Conservation (phyloP, 345 rosid species). For the Citropsis articulata region DNA sequence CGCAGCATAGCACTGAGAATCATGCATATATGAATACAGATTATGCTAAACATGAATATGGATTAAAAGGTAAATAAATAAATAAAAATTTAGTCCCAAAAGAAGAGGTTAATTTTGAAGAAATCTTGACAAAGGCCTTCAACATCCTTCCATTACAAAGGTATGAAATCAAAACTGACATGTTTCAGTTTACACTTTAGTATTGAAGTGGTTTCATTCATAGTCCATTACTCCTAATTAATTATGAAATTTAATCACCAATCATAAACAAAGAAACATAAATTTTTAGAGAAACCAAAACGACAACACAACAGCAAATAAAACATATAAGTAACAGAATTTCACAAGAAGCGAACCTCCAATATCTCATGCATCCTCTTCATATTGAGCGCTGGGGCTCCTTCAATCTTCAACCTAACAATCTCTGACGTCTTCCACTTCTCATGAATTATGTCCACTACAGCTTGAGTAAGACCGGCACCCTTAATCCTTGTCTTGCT, state of each 20-base stretch:
- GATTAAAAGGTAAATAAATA: background rate
- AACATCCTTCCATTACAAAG: background rate
- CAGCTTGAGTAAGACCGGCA: slow-evolving; percentile 68
- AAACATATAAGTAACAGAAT: background rate
- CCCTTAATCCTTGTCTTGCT: slow-evolving; percentile 57
- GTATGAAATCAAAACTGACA: background rate
- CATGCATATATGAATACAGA: background rate
- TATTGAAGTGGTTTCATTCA: background rate
- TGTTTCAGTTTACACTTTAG: background rate
- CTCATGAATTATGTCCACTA: slow-evolving; percentile 70
- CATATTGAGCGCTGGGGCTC: slow-evolving; percentile 87
- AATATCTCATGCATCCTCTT: slow-evolving; percentile 82
- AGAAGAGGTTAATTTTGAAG: background rate
- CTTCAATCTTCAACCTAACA: slow-evolving; percentile 82
- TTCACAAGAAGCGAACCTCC: slow-evolving; percentile 58
- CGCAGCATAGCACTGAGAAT: background rate
- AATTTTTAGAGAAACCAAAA: background rate
- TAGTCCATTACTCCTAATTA: background rate
- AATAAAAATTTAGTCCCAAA: background rate
- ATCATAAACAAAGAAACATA: background rate
- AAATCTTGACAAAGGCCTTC: background rate
- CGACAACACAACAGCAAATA: background rate
- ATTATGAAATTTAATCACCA: slow-evolving; percentile 1
- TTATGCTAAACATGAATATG: background rate
- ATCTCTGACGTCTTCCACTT: slow-evolving; percentile 79